phyloP scores from a whole-genome alignment of 441 rosid genomes.

The Theobroma grandiflorum region DNA sequence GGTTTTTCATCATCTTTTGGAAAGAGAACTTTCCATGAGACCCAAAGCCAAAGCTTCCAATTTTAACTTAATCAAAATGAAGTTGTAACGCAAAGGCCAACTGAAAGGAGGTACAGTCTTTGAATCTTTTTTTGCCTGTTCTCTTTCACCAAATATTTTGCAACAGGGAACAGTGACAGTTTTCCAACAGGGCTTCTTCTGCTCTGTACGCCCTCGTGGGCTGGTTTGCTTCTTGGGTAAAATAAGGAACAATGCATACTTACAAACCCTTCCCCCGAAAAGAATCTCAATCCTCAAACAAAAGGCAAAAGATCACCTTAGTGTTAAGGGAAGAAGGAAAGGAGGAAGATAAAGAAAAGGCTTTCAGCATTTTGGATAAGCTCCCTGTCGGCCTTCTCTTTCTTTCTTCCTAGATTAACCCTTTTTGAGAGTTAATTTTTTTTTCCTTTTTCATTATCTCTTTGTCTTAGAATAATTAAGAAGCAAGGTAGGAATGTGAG shows the following conservation, averaged over 20 bases:
- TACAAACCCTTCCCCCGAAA: constrained; percentile 26
- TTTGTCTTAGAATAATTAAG: constrained; percentile 35
- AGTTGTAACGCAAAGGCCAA: no score
- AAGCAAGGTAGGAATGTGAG: constrained; percentile 50
- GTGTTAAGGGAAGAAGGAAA: background rate
- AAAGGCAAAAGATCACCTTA: constrained; percentile 6
- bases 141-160: background rate
- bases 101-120: background rate
- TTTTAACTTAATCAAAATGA: background rate
- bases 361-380: constrained; percentile 29
- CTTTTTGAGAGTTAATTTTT: background rate
- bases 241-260: constrained; percentile 16
- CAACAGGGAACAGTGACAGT: background rate
- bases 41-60: background rate
- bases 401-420: background rate
- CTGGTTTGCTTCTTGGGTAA: background rate
- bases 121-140: background rate
- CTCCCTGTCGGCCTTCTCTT: background rate
- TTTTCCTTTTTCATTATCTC: background rate
- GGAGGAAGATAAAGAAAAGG: background rate
- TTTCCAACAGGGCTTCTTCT: background rate
- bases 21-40: constrained; percentile 19
- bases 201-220: background rate
- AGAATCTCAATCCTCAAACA: constrained; percentile 34
- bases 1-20: background rate